phyloP scores from a whole-genome alignment of 129 eudicot genomes.

The Chrysanthemum seticuspe region DNA sequence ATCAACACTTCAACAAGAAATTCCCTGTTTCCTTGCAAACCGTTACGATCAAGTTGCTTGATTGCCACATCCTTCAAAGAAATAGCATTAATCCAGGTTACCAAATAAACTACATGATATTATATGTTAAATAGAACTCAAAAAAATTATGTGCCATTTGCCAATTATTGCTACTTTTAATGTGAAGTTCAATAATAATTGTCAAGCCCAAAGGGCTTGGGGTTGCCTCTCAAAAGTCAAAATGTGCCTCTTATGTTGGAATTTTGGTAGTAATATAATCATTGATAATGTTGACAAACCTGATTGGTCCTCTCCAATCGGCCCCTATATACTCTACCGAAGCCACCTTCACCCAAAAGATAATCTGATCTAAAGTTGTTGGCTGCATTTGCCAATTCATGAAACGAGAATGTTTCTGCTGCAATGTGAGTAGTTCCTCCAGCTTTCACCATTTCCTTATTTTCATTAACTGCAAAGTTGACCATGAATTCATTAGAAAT shows the following conservation, averaged over 20 bases:
- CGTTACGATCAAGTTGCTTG: conserved; percentile 78
- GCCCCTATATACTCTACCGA: conserved; percentile 68
- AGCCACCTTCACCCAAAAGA: conserved; percentile 75
- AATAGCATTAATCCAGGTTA: background rate
- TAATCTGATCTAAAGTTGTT: conserved; percentile 62
- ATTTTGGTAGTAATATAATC: background rate
- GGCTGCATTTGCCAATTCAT: conserved; percentile 64
- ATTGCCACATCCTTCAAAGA: conserved; percentile 64
- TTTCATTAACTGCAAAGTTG: conserved; percentile 33
- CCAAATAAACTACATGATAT: background rate
- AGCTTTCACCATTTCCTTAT: conserved; percentile 42
- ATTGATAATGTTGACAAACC: conserved; percentile 32
- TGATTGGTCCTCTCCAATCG: conserved; percentile 59
- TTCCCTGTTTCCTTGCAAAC: conserved; percentile 81
- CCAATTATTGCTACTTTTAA: background rate
- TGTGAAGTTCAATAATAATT: background rate
- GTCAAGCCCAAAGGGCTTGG: conserved; percentile 1
- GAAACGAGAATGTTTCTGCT: conserved; percentile 65
- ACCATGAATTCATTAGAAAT: conserved; percentile 39
- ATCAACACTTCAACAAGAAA: conserved; percentile 81
- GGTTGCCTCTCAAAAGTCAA: background rate
- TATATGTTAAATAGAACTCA: background rate
- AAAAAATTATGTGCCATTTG: no score
- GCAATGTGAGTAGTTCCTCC: conserved; percentile 56
- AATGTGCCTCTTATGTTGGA: background rate